Base-by-base conservation (phyloP, 768 basidiomycete species). In the Amanita inopinata region DNA sequence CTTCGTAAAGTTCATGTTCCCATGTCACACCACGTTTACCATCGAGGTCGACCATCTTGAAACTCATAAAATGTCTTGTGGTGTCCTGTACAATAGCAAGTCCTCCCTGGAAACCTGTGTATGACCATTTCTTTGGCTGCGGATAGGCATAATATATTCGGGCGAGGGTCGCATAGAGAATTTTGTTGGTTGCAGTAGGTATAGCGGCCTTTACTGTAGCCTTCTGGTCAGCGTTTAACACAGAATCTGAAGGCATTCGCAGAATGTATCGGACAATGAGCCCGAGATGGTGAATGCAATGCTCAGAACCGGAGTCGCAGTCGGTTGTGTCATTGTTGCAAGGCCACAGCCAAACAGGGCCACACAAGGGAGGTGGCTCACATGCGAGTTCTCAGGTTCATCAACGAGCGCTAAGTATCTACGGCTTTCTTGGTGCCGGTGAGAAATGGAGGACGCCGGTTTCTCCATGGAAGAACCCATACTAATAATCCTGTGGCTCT, bases 71-170 rank as follows among this genome's bases (percentile, higher is more conserved):
- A 19, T 73, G 74, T 40, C 69, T 74, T 2, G 62, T 57, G 35
- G 65, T 74, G 56, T 91, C 81, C 10, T 71, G 63, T 11, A 75
- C 71, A 50, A 94, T 76, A 1, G 79, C 80, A 27, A 97, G 63
- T 17, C 80, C 91, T 7, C 94, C 94, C 57, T 94, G 81, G 9
- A 92, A 63, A 0, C 94, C 93, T 0, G 83, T 66, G 57, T 93
- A 98, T 0, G 76, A 71, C 94, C 94, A 97, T 49, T 77, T 74
- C 47, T 65, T 57, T 1, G 76, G 83, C 46, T 79, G 65, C 19
- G 86, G 92, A 56, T 83, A 69, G 1, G 92, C 90, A 62, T 88
- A 89, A 67, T 97, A 99, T 42, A 99, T 73, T 32, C 94, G 76
- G 8, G 80, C 88, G 27, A 89, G 71, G 0, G 84, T 78, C n/a